These are phyloP conservation scores for Zangia roseola DNA, from an alignment of 768 basidiomycete genomes.

Conservation along the genomic window DNA sequence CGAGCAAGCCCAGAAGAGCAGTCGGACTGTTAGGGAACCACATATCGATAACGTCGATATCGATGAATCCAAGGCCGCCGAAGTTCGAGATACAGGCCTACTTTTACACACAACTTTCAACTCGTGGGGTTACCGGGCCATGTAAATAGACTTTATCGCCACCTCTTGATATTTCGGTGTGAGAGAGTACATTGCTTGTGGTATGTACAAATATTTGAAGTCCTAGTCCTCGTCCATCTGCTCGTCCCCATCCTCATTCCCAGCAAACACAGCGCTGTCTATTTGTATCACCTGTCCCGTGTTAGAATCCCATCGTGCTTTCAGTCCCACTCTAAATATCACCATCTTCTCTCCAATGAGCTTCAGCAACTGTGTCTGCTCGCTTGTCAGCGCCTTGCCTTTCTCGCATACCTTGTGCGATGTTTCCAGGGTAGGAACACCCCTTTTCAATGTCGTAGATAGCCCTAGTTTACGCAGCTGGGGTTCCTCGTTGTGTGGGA, in stretches of 20 bases:
- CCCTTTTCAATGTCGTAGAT: conserved; percentile 77
- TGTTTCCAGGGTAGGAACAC: conserved; percentile 78
- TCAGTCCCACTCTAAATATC: conserved; percentile 69
- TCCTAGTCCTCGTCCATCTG: conserved; percentile 56
- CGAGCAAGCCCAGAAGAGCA: conserved; percentile 52
- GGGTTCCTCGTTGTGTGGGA: conserved; percentile 97
- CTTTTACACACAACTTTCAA: neutral
- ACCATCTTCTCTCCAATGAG: conserved; percentile 90
- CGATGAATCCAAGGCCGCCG: neutral
- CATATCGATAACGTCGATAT: conserved; percentile 32
- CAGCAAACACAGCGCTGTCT: conserved; percentile 42
- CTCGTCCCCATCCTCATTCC: conserved; percentile 38
- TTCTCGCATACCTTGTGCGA: conserved; percentile 85
- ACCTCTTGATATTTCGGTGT: too few species aligned
- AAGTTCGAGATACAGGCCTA: too few species aligned
- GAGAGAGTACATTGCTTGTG: too few species aligned
- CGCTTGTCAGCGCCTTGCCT: conserved; percentile 74
- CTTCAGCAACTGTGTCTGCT: conserved; percentile 93
- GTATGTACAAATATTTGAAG: too few species aligned
- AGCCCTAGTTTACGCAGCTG: conserved; percentile 92
- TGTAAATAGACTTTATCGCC: too few species aligned
- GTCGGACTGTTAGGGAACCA: conserved; percentile 41
- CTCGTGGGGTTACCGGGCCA: too few species aligned
- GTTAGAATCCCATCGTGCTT: conserved; percentile 69
- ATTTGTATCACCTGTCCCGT: conserved; percentile 64